Percentiles rank a stretch among this genome's conserved stretches.
Evolutionary conservation across 1,284 basidiomycete species (phyloP).

Genomic region (Trametes polyzona): DNA sequence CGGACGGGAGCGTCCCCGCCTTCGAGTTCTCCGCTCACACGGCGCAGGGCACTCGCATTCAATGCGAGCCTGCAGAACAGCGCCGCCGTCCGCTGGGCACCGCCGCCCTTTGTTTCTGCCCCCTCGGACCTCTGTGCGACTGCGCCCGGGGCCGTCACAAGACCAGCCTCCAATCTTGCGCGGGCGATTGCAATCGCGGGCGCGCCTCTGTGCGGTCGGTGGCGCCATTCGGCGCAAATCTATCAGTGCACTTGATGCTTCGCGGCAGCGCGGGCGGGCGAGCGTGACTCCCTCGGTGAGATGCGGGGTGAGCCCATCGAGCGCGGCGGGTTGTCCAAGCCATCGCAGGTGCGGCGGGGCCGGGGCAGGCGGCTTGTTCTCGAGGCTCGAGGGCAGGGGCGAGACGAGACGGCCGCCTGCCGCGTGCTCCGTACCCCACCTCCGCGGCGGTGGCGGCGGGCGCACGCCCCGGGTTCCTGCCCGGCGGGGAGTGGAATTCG

Average conservation of each 20-base stretch:
- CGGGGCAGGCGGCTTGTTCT: slow-evolving; percentile 3
- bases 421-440: neutral
- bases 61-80: no score
- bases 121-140: no score
- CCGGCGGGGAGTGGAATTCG: neutral
- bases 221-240: slow-evolving; percentile 12
- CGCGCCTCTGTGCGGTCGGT: slow-evolving; percentile 2
- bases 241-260: slow-evolving; percentile 18
- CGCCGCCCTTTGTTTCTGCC: neutral
- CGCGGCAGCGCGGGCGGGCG: slow-evolving; percentile 15
- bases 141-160: no score
- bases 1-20: neutral
- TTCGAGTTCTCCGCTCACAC: slow-evolving; percentile 20
- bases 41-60: slow-evolving; percentile 11
- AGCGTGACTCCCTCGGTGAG: no score
- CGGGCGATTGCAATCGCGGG: slow-evolving; percentile 15
- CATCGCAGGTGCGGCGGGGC: neutral
- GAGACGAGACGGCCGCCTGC: slow-evolving; percentile 2
- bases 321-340: no score
- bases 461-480: neutral
- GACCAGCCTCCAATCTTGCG: slow-evolving; percentile 9
- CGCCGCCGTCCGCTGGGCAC: no score
- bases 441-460: neutral
- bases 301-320: no score
- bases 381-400: neutral